These are phyloP conservation scores for Colletotrichum sp. DNA, from an alignment of 2,329 filamentous ascomycete genomes.

Conservation along the genomic window DNA sequence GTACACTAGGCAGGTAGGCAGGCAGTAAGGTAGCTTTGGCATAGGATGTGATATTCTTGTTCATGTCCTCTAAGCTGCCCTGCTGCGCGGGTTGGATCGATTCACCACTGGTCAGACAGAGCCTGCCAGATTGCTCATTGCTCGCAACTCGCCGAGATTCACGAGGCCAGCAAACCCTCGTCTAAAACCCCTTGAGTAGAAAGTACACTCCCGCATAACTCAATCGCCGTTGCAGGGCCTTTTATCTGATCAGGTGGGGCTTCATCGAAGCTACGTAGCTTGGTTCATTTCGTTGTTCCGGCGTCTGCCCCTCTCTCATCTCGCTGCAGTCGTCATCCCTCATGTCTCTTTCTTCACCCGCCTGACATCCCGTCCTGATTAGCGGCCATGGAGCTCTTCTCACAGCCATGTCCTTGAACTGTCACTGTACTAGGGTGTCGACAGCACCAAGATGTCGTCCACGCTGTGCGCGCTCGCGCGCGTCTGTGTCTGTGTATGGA, in stretches of 20 bases:
- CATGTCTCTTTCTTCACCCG: neutral
- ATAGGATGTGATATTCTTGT: neutral
- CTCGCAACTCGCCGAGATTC: neutral
- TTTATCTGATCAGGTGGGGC: neutral
- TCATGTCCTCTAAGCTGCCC: neutral
- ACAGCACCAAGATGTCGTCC: neutral
- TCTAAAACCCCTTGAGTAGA: neutral
- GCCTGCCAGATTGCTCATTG: neutral
- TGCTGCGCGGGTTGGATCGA: neutral
- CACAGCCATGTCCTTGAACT: neutral
- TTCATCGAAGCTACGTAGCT: slow-evolving; percentile 3
- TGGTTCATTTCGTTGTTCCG: neutral
- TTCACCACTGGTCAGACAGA: neutral
- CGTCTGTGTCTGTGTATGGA: neutral
- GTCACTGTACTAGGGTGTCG: neutral
- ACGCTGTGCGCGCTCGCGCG: neutral
- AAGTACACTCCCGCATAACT: neutral
- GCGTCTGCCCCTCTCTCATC: slow-evolving; percentile 9
- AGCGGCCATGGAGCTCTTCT: neutral
- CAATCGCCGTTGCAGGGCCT: slow-evolving; percentile 4
- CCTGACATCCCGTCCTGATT: neutral
- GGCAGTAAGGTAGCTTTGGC: neutral
- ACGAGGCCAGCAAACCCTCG: neutral
- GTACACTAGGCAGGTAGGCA: neutral
- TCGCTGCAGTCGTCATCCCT: neutral